A percentile compares a stretch with the other conserved stretches of the same genome.
Evolutionary conservation across 2,329 filamentous ascomycete species (phyloP).

Genomic region (Helminthosporium solani): DNA sequence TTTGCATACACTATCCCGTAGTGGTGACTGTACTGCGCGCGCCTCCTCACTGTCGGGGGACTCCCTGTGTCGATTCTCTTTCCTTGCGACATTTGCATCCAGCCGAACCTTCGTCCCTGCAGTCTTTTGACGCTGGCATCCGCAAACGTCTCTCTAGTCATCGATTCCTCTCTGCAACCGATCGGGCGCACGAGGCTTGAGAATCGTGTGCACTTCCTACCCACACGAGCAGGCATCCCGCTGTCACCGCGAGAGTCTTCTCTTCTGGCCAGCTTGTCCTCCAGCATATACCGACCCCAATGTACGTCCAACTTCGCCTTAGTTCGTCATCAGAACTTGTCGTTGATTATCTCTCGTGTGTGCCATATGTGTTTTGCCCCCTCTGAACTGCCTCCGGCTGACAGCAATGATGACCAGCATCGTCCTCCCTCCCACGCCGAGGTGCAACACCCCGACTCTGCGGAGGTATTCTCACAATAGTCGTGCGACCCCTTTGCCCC

Average conservation of each 20-base stretch:
- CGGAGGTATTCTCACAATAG: constrained; percentile 20
- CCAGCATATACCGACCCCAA: constrained; percentile 23
- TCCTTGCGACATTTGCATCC: neutral
- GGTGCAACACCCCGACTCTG: constrained; percentile 13
- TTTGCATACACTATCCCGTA: no score
- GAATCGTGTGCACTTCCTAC: constrained; percentile 5
- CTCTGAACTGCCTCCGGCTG: constrained; percentile 20
- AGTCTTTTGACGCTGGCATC: constrained; percentile 15
- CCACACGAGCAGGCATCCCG: constrained; percentile 10
- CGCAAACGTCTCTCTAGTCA: constrained; percentile 20
- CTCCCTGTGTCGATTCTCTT: constrained; percentile 17
- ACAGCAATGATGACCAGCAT: constrained; percentile 39
- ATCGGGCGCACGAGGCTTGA: constrained; percentile 13
- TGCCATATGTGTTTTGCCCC: constrained; percentile 11
- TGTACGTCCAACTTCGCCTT: constrained; percentile 37
- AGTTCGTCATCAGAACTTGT: constrained; percentile 26
- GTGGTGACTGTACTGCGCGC: no score
- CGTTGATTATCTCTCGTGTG: constrained; percentile 18
- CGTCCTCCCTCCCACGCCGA: constrained; percentile 27
- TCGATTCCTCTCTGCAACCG: constrained; percentile 11
- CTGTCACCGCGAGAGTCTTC: constrained; percentile 7
- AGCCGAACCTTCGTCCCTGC: constrained; percentile 11
- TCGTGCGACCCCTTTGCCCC: constrained; percentile 23
- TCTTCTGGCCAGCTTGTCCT: neutral
- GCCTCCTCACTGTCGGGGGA: constrained; percentile 10